These are phyloP conservation scores for Aegilops umbellulata DNA, from an alignment of 176 grass and related monocot genomes.

Conservation along the genomic window DNA sequence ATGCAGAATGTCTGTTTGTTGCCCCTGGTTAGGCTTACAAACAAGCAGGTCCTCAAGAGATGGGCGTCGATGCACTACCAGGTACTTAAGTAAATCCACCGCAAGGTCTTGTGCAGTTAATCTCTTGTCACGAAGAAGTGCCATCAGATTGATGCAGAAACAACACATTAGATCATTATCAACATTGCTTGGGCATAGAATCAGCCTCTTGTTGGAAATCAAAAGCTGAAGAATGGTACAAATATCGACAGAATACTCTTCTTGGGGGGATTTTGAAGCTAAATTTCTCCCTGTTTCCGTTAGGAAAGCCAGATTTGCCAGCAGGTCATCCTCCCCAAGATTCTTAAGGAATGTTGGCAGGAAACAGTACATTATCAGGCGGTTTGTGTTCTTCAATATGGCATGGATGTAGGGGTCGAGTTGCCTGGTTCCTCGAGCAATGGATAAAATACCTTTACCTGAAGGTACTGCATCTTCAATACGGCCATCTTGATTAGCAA, in stretches of 20 bases:
- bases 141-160: constrained; percentile 88
- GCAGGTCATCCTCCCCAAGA: constrained; percentile 83
- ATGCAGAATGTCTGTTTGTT: constrained; percentile 73
- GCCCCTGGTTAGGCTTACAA: constrained; percentile 77
- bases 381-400: constrained; percentile 97
- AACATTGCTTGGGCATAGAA: constrained; percentile 91
- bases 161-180: constrained; percentile 94
- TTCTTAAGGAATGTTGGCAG: constrained; percentile 83
- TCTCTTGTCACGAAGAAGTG: constrained; percentile 89
- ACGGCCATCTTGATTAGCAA: constrained; percentile 95
- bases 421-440: constrained; percentile 80
- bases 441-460: constrained; percentile 94
- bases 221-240: constrained; percentile 89
- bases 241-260: constrained; percentile 84
- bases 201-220: constrained; percentile 88
- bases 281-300: constrained; percentile 63
- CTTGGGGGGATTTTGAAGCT: constrained; percentile 46
- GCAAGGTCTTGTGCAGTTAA: constrained; percentile 64
- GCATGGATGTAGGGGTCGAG: constrained; percentile 96
- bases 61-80: constrained; percentile 74
- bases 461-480: constrained; percentile 84
- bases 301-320: constrained; percentile 73
- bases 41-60: constrained; percentile 89
- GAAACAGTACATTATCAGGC: constrained; percentile 98
- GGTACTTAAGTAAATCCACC: constrained; percentile 89